A percentile compares a stretch with the other conserved stretches of the same genome.
Evolutionary conservation across 495 filamentous ascomycete genomes (phyloP).

Genomic region (Corynascus novoguineensis): DNA sequence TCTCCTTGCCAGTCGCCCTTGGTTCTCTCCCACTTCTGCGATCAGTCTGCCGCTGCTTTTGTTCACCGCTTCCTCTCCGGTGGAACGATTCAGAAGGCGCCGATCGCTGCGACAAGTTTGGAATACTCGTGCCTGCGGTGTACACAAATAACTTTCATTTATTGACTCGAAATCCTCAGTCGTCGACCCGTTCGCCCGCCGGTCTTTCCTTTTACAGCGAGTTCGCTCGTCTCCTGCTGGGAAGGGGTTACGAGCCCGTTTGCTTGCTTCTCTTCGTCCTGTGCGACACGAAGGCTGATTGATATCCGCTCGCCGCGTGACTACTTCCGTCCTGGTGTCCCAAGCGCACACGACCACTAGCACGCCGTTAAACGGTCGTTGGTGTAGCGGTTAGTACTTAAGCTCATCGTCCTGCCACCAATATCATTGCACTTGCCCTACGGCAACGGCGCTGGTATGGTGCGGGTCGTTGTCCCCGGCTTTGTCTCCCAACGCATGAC

Average conservation of each 20-base stretch:
- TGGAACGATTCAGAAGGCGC: constrained; percentile 8
- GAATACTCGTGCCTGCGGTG: not conserved
- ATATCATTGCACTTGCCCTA: constrained; percentile 14
- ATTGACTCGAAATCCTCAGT: too few relatives aligned
- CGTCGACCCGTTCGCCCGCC: not conserved
- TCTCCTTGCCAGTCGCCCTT: not conserved
- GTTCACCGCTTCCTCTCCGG: constrained; percentile 5
- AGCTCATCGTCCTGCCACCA: constrained; percentile 7
- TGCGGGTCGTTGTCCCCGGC: not conserved
- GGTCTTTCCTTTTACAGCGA: not conserved
- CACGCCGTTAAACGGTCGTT: not conserved
- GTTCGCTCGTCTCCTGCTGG: constrained; percentile 21
- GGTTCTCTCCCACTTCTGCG: not conserved
- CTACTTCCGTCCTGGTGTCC: not conserved
- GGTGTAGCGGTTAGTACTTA: constrained; percentile 16
- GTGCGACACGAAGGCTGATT: too few relatives aligned
- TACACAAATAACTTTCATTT: too few relatives aligned
- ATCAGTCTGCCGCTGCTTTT: constrained; percentile 1
- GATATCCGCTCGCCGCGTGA: constrained; percentile 6
- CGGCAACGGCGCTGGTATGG: not conserved
- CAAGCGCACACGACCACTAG: not conserved
- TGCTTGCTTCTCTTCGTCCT: constrained; percentile 1
- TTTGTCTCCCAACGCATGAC: not conserved
- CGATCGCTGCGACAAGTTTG: not conserved
- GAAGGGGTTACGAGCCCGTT: constrained; percentile 18